phyloP scores from a whole-genome alignment of 805 yeast species.

The Isabelozyma rhagii region DNA sequence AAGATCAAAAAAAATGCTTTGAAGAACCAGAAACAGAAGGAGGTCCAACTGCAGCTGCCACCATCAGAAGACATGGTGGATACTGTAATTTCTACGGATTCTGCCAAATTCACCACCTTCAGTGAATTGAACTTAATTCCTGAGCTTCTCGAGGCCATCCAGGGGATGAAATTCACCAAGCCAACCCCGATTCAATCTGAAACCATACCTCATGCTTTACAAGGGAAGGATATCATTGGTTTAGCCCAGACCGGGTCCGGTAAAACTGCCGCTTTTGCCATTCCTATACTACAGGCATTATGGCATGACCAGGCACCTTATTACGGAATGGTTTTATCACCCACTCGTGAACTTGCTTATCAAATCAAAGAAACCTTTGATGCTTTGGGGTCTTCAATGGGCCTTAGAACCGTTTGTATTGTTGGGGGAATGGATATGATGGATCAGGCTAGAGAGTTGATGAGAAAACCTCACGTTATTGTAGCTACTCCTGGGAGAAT shows the following conservation, averaged over 20 bases:
- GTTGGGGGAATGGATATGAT: constrained; percentile 99
- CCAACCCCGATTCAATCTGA: constrained; percentile 96
- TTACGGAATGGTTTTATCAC: constrained; percentile 84
- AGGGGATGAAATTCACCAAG: constrained; percentile 64
- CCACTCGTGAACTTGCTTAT: constrained; percentile 81
- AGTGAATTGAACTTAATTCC: constrained; percentile 64
- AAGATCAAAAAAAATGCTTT: constrained; percentile 44
- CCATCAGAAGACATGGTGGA: constrained; percentile 4
- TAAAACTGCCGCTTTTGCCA: constrained; percentile 97
- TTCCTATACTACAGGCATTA: constrained; percentile 86
- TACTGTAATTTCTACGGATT: constrained; percentile 11
- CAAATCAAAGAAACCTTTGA: constrained; percentile 94
- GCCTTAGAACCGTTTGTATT: constrained; percentile 80
- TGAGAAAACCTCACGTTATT: constrained; percentile 89
- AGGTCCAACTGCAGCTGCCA: constrained; percentile 3
- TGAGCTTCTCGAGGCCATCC: constrained; percentile 77
- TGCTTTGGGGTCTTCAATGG: constrained; percentile 89
- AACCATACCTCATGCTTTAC: constrained; percentile 85
- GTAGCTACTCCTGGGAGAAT: constrained; percentile 96
- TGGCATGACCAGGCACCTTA: constrained; percentile 89
- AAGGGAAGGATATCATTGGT: constrained; percentile 92
- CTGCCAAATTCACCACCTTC: constrained; percentile 40
- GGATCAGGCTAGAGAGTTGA: constrained; percentile 93
- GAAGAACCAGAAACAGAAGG: constrained; percentile 12
- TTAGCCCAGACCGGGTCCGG: constrained; percentile 98